Percentiles rank a stretch among this genome's conserved stretches.
Conservation (phyloP, 805 yeast genomes). For the Cyberlindnera meyerae region DNA sequence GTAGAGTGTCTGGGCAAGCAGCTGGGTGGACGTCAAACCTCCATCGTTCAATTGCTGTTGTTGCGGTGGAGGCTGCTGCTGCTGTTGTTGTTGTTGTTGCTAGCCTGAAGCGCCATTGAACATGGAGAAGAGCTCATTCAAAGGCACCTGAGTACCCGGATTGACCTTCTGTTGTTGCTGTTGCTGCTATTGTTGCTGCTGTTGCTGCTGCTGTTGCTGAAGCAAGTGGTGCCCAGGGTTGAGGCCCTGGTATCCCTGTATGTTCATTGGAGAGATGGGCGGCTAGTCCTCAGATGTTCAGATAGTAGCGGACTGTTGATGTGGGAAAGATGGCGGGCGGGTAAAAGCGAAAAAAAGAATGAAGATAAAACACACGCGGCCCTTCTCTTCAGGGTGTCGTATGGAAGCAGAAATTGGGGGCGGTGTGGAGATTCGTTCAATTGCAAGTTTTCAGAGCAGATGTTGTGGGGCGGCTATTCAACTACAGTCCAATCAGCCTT, state of each 20-base stretch:
- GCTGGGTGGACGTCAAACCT: conserved; percentile 29
- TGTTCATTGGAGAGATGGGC: conserved; percentile 9
- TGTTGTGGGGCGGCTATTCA: no score
- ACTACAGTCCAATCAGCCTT: neutral
- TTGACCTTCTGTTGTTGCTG: conserved; percentile 13
- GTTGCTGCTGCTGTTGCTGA: conserved; percentile 23
- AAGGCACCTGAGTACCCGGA: conserved; percentile 17
- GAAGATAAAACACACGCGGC: no score
- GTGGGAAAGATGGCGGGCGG: no score
- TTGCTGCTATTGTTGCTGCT: conserved; percentile 14
- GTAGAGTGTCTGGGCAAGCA: conserved; percentile 36
- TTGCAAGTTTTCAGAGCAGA: no score
- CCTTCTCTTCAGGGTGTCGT: no score
- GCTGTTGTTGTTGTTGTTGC: conserved; percentile 18
- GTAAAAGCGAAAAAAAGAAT: no score
- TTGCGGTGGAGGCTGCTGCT: conserved; percentile 17
- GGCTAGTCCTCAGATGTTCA: neutral
- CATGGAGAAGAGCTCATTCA: conserved; percentile 22
- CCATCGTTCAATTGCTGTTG: conserved; percentile 22
- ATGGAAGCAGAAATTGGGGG: no score
- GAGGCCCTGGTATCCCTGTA: conserved; percentile 25
- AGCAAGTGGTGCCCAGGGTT: conserved; percentile 25
- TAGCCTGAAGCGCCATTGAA: conserved; percentile 15
- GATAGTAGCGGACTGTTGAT: no score
- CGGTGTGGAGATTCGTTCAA: no score